Conservation (phyloP, 208 protist species). For the Balamuthia mandrillaris region DNA sequence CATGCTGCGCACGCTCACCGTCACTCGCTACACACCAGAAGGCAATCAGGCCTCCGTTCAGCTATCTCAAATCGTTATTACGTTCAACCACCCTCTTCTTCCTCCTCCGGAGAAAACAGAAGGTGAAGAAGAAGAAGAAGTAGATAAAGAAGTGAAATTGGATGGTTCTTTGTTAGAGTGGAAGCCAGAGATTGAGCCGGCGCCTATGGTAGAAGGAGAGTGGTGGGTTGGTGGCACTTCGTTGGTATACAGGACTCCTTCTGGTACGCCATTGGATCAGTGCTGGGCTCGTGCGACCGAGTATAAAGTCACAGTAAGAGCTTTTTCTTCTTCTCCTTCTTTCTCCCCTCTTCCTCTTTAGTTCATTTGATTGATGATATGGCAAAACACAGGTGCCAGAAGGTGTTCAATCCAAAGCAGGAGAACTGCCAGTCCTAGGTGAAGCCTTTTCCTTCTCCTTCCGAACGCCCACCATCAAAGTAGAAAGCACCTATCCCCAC, state of each 20-base stretch:
- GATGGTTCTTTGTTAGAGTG: neutral
- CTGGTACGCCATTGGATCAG: no score
- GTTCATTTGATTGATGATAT: neutral
- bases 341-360: neutral
- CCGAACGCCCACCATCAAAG: neutral
- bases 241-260: neutral
- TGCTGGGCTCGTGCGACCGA: conserved; percentile 32
- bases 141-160: no score
- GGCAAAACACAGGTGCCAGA: conserved; percentile 21
- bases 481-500: neutral
- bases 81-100: conserved; percentile 37
- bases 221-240: conserved; percentile 8
- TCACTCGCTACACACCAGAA: conserved; percentile 22
- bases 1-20: conserved; percentile 6
- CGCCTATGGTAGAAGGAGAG: conserved; percentile 2
- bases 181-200: neutral
- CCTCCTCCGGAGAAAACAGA: no score
- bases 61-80: conserved; percentile 17
- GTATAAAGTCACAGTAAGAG: conserved; percentile 19
- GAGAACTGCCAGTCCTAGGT: neutral
- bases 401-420: neutral
- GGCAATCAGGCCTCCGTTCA: conserved; percentile 15
- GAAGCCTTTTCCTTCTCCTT: conserved; percentile 34
- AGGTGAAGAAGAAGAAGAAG: no score
- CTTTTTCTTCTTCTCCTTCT: neutral